Percentiles rank a stretch among this genome's conserved stretches.
These are phyloP conservation scores for Stagonosporopsis vannaccii DNA, from an alignment of 2,329 filamentous ascomycete species.

Conservation along the genomic window DNA sequence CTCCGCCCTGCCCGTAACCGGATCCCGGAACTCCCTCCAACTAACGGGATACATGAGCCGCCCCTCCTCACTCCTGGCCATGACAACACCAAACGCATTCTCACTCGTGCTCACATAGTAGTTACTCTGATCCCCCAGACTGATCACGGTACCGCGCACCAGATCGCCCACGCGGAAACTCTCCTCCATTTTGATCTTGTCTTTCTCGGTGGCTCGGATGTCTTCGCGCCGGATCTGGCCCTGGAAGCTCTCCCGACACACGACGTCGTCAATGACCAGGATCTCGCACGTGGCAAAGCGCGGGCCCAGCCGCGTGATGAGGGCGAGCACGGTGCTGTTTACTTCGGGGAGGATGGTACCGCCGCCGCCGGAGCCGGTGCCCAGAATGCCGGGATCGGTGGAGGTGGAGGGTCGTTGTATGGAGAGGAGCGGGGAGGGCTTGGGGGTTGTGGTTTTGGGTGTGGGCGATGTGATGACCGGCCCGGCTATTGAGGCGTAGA, in stretches of 20 bases:
- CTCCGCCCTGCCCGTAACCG: conserved; percentile 78
- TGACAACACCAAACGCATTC: conserved; percentile 92
- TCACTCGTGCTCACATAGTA: conserved; percentile 94
- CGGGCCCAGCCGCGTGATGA: conserved; percentile 84
- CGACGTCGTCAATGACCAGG: conserved; percentile 73
- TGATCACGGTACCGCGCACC: conserved; percentile 86
- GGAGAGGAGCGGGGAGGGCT: conserved; percentile 46
- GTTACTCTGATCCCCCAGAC: conserved; percentile 88
- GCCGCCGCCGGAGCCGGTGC: conserved; percentile 49
- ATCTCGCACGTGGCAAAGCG: conserved; percentile 88
- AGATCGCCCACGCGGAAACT: conserved; percentile 93
- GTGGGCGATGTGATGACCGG: conserved; percentile 61
- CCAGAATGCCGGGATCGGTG: conserved; percentile 28
- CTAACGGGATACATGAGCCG: conserved; percentile 92
- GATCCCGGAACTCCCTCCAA: conserved; percentile 94
- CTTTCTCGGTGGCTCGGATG: conserved; percentile 93
- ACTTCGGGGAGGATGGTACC: conserved; percentile 83
- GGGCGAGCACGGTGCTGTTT: conserved; percentile 79
- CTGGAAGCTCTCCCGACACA: conserved; percentile 81
- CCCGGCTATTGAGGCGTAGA: conserved; percentile 85
- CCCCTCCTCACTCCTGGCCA: conserved; percentile 86
- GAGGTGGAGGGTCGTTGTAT: conserved; percentile 36
- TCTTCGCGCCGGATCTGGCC: conserved; percentile 88
- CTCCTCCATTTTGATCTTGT: conserved; percentile 89
- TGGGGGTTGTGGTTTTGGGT: conserved; percentile 62